These are phyloP conservation scores for Suhomyces maxii DNA, from an alignment of 1,139 yeast genomes.

Conservation along the genomic window DNA sequence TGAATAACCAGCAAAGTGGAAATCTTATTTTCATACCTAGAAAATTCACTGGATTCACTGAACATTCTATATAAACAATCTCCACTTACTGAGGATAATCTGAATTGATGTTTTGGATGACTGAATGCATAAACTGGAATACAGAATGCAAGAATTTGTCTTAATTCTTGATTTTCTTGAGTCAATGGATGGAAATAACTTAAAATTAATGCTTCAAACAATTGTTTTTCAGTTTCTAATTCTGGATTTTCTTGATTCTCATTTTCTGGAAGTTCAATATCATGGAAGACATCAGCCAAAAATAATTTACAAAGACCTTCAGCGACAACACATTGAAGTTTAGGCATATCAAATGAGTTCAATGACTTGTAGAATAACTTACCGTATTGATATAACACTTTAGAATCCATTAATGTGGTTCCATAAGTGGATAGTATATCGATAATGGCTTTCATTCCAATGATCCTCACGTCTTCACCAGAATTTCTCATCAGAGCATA, in stretches of 20 bases:
- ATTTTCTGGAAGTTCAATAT: constrained; percentile 30
- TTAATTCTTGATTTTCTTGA: constrained; percentile 60
- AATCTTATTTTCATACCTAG: constrained; percentile 30
- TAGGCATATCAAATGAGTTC: constrained; percentile 56
- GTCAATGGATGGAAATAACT: constrained; percentile 75
- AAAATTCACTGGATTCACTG: constrained; percentile 36
- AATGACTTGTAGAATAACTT: constrained; percentile 64
- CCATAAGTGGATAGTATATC: constrained; percentile 84
- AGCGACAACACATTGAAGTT: constrained; percentile 77
- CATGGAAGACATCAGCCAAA: constrained; percentile 72
- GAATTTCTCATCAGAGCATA: constrained; percentile 18
- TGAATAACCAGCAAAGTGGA: constrained; percentile 65
- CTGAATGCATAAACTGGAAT: constrained; percentile 89
- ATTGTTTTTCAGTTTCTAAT: constrained; percentile 33
- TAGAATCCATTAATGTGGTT: constrained; percentile 56
- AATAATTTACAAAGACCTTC: constrained; percentile 85
- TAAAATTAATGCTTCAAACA: constrained; percentile 69
- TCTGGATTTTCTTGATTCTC: constrained; percentile 23
- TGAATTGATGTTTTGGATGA: constrained; percentile 68
- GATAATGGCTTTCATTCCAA: constrained; percentile 68
- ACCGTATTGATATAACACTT: constrained; percentile 45
- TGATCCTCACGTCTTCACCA: constrained; percentile 58
- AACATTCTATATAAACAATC: constrained; percentile 66
- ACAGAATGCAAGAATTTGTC: constrained; percentile 84
- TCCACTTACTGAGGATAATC: constrained; percentile 63